Base-by-base conservation (phyloP, 306 rosid species). In the Corylus heterophylla region DNA sequence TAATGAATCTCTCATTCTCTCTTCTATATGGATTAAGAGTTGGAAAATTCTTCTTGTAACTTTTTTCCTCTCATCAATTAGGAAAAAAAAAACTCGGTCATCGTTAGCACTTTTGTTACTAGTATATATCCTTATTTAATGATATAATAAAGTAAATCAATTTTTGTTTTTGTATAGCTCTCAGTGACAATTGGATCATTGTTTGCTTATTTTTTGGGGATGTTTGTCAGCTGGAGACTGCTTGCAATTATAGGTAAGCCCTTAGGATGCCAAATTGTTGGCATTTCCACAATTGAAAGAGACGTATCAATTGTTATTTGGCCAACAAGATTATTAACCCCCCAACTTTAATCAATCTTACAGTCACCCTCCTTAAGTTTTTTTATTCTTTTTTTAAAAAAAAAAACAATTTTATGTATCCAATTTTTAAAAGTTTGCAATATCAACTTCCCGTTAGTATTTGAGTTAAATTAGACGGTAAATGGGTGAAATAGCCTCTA, bases 171-270 rank as follows among this genome's bases (percentile, higher is more conserved):
- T 54, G 39, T 45, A 73, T 86, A 93, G 98, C 98, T 93, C 51
- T 84, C 94, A 18, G 92, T 93, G 75, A 91, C 98, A 14, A 83
- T 87, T 74, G 98, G 98, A 79, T 74, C 89, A 83, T 1, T 93
- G 89, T 83, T 93, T 73, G 92, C 97, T 68, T 93, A 93, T 87
- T 25, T 91, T 49, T 81, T 93, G 55, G 98, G 98, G 52, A 93
- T 93, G 39, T 86, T 93, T 81, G 90, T 87, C 76, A 86, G 84
- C 81, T 93, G 98, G 98, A 85, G 97, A 80, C 58, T 83, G 72
- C 98, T 93, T 86, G 98, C 98, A 54, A 82, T 93, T 86, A 69
- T 93, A 79, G 98, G 98, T 88, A 82, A 86, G 49, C n/a, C 82
- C 77, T 55, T 78, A 39, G 35, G 62, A 58, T 14, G 9, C 85